Evolutionary conservation across 1,139 yeast species (phyloP), one percentile per base, ranked within the genome.

Genomic region (Scheffersomyces cryptocercus): DNA sequence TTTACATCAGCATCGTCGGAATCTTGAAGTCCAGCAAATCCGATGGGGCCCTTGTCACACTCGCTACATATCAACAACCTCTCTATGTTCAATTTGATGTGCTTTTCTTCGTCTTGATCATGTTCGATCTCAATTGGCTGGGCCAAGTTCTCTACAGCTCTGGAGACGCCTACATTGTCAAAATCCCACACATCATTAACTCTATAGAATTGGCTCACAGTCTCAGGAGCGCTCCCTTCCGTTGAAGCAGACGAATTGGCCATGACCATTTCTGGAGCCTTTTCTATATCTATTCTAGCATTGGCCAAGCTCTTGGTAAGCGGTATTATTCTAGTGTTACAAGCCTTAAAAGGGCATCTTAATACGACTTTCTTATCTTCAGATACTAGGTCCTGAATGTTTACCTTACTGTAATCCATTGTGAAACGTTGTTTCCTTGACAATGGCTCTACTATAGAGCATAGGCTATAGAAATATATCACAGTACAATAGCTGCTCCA

Each of bases 11-110:
- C 59, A 10, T 55, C 64, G 1, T 55, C 59, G 12, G 61, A 62
- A 5, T 50, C 46, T 4, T 45, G 49, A 41, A 60, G 73, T 4
- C 78, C 85, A 28, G 82, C 89, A 65, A 76, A 82, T 14, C 93
- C 93, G 14, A 85, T 55, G 0, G 91, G 91, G 0, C 93, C 93
- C 47, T 74, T 70, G 52, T 85, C 91, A 65, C 93, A 85, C 50
- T 83, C 89, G 8, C 89, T 81, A 56, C 93, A 85, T 2, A 82
- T 73, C 35, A 85, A 62, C 40, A 78, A 68, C 41, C 86, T 64
- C 39, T 73, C 75, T 14, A 82, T 64, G 26, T 66, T 65, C n/a
- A 66, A 57, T 3, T 58, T 48, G 38, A 47, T 12, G 53, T 39
- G 28, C 9, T 31, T 49, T 1, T 45, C 39, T 8, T 43, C 50